phyloP scores from a whole-genome alignment of 2,329 filamentous ascomycete species.

The Claviceps maximensis region DNA sequence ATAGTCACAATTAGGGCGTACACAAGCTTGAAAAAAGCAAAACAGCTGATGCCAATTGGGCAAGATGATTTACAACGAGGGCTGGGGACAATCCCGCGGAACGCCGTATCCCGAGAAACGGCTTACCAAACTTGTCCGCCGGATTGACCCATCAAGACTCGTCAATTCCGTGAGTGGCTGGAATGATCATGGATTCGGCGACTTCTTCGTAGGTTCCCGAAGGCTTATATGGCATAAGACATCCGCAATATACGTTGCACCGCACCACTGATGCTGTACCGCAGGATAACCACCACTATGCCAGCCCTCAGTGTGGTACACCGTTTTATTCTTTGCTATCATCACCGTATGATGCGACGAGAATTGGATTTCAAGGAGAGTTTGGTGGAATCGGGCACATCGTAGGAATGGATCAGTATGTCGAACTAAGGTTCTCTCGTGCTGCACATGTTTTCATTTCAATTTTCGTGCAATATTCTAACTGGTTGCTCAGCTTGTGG shows the following conservation, averaged over 20 bases:
- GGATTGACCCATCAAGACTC: slow-evolving; percentile 49
- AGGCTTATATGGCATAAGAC: not conserved
- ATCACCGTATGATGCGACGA: slow-evolving; percentile 39
- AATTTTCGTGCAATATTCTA: not conserved
- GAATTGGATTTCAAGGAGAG: slow-evolving; percentile 58
- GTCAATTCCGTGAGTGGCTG: slow-evolving; percentile 52
- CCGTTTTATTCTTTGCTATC: slow-evolving; percentile 50
- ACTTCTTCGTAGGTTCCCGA: slow-evolving; percentile 32
- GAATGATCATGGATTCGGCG: slow-evolving; percentile 54
- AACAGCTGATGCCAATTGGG: not conserved
- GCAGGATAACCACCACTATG: slow-evolving; percentile 59
- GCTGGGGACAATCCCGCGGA: slow-evolving; percentile 48
- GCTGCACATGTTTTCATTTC: not conserved
- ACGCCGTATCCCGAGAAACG: slow-evolving; percentile 40
- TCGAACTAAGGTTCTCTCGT: slow-evolving; percentile 4
- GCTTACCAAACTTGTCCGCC: slow-evolving; percentile 40
- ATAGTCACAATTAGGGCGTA: not conserved
- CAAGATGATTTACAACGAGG: slow-evolving; percentile 57
- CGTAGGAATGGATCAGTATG: slow-evolving; percentile 46
- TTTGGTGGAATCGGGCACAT: slow-evolving; percentile 59
- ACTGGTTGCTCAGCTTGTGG: slow-evolving; percentile 38
- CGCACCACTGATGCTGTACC: not conserved
- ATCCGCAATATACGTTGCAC: not conserved
- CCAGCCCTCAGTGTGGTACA: slow-evolving; percentile 56
- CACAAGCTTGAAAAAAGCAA: not conserved